These are phyloP conservation scores for Sonneratia alba DNA, from an alignment of 345 rosid species.

Conservation along the genomic window DNA sequence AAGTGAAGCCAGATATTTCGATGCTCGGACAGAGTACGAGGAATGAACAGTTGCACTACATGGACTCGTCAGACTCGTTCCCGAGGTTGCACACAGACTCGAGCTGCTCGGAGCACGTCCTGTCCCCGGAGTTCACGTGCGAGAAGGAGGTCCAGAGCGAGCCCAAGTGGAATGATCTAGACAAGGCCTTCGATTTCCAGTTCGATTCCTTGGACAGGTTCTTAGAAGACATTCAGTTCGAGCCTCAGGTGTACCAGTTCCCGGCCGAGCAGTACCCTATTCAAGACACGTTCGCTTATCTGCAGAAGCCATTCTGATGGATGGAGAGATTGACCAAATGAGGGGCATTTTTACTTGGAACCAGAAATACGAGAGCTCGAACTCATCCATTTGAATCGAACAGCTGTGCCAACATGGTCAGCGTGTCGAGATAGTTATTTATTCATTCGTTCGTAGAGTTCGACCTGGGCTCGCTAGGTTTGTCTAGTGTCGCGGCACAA, in stretches of 20 bases:
- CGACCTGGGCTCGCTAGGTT: background rate
- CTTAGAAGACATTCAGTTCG: constrained; percentile 40
- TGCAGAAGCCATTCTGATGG: constrained; percentile 19
- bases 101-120: constrained; percentile 59
- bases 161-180: constrained; percentile 27
- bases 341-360: background rate
- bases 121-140: constrained; percentile 40
- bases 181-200: constrained; percentile 23
- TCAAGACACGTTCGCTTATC: constrained; percentile 25
- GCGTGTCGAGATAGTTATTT: background rate
- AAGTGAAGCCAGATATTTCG: constrained; percentile 31
- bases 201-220: constrained; percentile 27
- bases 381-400: background rate
- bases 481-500: background rate
- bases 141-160: constrained; percentile 57
- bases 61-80: constrained; percentile 47
- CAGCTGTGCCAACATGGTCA: too few relatives aligned
- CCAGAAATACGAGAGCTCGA: background rate
- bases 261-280: constrained; percentile 33
- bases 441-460: constrained; percentile 1
- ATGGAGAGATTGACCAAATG: background rate
- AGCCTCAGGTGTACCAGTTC: constrained; percentile 26
- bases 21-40: background rate
- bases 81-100: constrained; percentile 53
- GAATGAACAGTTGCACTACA: constrained; percentile 10